These are phyloP conservation scores for Rugonectria rugulosa DNA, from an alignment of 2,329 filamentous ascomycete genomes.

Conservation along the genomic window DNA sequence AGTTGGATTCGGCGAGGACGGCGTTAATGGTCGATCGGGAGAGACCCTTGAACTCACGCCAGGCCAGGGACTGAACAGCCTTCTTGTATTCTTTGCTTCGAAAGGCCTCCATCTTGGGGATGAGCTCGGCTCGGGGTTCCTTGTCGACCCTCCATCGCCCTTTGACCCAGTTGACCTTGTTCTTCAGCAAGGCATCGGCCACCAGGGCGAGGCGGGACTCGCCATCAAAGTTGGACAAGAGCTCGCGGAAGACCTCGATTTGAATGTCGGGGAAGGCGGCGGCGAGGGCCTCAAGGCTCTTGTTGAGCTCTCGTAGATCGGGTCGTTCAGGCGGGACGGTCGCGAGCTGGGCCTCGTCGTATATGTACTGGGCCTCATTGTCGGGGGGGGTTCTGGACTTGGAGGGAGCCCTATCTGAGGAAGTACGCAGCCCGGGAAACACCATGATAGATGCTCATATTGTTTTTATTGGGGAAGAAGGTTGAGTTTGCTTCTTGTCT, in stretches of 20 bases:
- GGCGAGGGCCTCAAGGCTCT: constrained; percentile 71
- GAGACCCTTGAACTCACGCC: constrained; percentile 78
- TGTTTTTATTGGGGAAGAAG: no score
- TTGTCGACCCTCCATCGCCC: constrained; percentile 66
- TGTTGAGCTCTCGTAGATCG: constrained; percentile 74
- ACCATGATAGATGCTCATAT: constrained; percentile 56
- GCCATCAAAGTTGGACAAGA: constrained; percentile 76
- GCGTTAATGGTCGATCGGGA: constrained; percentile 78
- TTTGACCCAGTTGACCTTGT: constrained; percentile 73
- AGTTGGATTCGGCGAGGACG: constrained; percentile 82
- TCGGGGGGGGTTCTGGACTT: constrained; percentile 42
- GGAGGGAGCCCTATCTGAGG: constrained; percentile 48
- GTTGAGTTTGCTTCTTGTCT: no score
- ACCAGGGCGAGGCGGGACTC: constrained; percentile 80
- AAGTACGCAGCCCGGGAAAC: constrained; percentile 56
- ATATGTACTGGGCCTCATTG: constrained; percentile 56
- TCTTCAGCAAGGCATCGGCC: constrained; percentile 78
- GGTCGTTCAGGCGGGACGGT: constrained; percentile 59
- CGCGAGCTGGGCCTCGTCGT: constrained; percentile 62
- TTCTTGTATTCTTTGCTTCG: constrained; percentile 71
- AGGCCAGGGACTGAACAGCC: constrained; percentile 72
- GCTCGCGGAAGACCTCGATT: constrained; percentile 82
- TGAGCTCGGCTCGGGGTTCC: constrained; percentile 43
- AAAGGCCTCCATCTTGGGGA: constrained; percentile 71
- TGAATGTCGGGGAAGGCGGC: constrained; percentile 83